A percentile compares a stretch with the other conserved stretches of the same genome.
Conservation (phyloP, 1,139 yeast genomes). For the Kodamaea anthophila region DNA sequence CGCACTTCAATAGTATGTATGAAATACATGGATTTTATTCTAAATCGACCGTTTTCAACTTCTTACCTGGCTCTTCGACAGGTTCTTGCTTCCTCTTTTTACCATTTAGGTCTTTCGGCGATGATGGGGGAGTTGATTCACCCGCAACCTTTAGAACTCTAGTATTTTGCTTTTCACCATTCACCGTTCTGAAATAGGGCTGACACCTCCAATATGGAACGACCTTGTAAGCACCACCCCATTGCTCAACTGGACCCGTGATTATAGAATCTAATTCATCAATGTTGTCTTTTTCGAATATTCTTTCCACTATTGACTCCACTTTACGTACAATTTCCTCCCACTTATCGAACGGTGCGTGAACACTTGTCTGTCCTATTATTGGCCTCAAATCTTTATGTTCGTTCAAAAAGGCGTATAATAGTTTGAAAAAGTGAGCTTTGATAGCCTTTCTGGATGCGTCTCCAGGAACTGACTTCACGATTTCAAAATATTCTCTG, state of each 20-base stretch:
- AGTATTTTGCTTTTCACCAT: slow-evolving; percentile 53
- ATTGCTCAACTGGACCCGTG: slow-evolving; percentile 40
- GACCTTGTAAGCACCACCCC: slow-evolving; percentile 78
- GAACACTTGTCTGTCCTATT: slow-evolving; percentile 54
- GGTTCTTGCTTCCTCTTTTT: slow-evolving; percentile 6
- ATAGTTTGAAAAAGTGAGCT: slow-evolving; percentile 82
- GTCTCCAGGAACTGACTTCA: slow-evolving; percentile 55
- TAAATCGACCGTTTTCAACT: slow-evolving; percentile 1
- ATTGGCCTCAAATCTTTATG: slow-evolving; percentile 74
- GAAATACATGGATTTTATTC: not conserved
- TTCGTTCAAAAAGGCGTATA: slow-evolving; percentile 68
- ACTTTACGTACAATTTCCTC: slow-evolving; percentile 65
- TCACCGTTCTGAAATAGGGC: slow-evolving; percentile 84
- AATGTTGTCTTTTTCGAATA: slow-evolving; percentile 41
- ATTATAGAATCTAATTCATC: slow-evolving; percentile 45
- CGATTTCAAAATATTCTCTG: slow-evolving; percentile 85
- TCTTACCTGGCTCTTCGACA: slow-evolving; percentile 3
- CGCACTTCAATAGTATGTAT: no score
- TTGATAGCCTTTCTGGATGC: slow-evolving; percentile 85
- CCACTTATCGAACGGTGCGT: slow-evolving; percentile 50
- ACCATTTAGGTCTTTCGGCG: slow-evolving; percentile 2
- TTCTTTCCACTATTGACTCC: slow-evolving; percentile 55
- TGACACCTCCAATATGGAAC: slow-evolving; percentile 98
- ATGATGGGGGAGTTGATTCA: slow-evolving; percentile 7
- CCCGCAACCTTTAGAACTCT: slow-evolving; percentile 36